Conservation (phyloP, 805 yeast species). For the Barnettozyma sucrosica region DNA sequence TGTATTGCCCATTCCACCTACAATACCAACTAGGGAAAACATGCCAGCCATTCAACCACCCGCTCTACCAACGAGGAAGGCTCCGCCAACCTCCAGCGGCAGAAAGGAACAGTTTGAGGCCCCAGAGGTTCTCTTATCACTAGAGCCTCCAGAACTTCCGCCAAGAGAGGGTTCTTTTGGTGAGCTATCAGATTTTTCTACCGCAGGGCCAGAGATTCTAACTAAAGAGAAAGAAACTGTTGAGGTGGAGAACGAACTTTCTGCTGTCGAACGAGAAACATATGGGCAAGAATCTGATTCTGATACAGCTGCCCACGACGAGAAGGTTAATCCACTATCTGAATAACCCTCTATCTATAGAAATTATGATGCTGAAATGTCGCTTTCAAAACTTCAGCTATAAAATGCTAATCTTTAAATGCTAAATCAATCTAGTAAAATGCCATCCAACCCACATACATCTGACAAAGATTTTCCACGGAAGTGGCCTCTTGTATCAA, state of each 20-base stretch:
- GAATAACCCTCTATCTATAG: too few relatives aligned
- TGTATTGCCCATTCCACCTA: background rate
- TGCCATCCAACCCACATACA: constrained; percentile 95
- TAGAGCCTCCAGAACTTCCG: constrained; percentile 13
- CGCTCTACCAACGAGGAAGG: constrained; percentile 5
- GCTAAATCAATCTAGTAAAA: constrained; percentile 38
- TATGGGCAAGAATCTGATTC: background rate
- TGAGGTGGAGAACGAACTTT: background rate
- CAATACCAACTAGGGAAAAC: constrained; percentile 1
- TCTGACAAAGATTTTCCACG: constrained; percentile 61
- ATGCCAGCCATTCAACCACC: background rate
- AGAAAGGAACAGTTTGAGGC: background rate
- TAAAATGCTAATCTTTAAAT: background rate
- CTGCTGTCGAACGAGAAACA: background rate
- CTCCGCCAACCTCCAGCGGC: constrained; percentile 3
- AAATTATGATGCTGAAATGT: too few relatives aligned
- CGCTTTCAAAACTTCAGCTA: too few relatives aligned
- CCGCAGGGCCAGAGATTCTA: background rate
- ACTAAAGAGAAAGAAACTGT: background rate
- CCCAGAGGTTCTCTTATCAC: background rate
- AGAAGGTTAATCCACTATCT: background rate
- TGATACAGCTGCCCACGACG: background rate
- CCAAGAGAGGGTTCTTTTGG: constrained; percentile 3
- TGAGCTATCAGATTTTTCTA: background rate
- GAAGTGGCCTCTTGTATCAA: constrained; percentile 79